These are phyloP conservation scores for Phytopythium mirpurense DNA, from an alignment of 352 stramenopile species.

Conservation along the genomic window DNA sequence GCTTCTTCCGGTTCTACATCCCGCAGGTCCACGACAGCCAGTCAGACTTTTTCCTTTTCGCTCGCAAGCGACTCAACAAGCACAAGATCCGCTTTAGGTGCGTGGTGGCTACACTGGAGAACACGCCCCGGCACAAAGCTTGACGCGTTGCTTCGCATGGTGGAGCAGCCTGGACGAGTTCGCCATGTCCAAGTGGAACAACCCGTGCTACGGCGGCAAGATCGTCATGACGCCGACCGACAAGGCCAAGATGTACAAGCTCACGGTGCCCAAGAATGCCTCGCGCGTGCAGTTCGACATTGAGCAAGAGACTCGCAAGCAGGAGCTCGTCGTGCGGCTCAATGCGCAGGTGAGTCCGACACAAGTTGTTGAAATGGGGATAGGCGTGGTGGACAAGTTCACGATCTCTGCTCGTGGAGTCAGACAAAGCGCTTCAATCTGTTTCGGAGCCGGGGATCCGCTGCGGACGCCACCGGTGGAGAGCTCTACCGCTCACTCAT, in stretches of 20 bases:
- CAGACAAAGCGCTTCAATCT: constrained; percentile 42
- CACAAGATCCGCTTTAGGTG: constrained; percentile 79
- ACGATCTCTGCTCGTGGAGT: too few species aligned
- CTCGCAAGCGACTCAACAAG: constrained; percentile 66
- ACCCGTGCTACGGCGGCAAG: constrained; percentile 57
- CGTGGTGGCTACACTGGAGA: neutral
- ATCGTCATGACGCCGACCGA: constrained; percentile 40
- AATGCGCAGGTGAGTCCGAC: constrained; percentile 33
- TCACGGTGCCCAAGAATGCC: constrained; percentile 38
- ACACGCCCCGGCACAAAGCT: neutral
- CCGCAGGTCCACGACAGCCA: constrained; percentile 69
- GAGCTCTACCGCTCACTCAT: constrained; percentile 39
- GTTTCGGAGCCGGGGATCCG: constrained; percentile 31
- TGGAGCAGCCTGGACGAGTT: constrained; percentile 46
- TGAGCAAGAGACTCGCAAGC: constrained; percentile 65
- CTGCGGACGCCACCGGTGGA: constrained; percentile 17
- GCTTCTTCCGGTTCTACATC: constrained; percentile 73
- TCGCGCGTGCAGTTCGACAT: constrained; percentile 60
- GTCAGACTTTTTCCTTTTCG: constrained; percentile 70
- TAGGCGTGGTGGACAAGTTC: too few species aligned
- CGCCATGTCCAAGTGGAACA: constrained; percentile 56
- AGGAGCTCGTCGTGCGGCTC: constrained; percentile 59
- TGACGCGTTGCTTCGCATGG: neutral
- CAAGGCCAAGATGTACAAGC: constrained; percentile 47
- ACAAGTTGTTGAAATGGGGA: too few species aligned